Percentiles rank a stretch among this genome's conserved stretches.
Conservation (phyloP, 331 rosid species). For the Pyrus hybrid region DNA sequence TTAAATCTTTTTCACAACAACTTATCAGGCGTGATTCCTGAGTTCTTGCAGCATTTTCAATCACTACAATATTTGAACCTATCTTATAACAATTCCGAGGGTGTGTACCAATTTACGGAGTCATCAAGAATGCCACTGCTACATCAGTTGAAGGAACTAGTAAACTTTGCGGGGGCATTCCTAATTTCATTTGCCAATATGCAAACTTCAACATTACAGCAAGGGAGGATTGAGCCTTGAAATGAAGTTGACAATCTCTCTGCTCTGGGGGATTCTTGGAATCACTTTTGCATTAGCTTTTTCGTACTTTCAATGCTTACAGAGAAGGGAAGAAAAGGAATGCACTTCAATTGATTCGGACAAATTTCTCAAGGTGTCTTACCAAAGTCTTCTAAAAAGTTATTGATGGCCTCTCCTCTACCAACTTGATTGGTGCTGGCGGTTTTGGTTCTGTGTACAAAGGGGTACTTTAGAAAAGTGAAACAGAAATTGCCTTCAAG, state of each 20-base stretch:
- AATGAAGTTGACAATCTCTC: not conserved
- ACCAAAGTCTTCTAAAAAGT: constrained; percentile 5
- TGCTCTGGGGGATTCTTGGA: not conserved
- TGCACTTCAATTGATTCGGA: not conserved
- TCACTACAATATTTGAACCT: not conserved
- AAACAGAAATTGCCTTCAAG: not conserved
- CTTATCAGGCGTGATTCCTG: not conserved
- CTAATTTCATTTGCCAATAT: not conserved
- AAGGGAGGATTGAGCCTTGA: too few species aligned
- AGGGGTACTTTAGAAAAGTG: not conserved
- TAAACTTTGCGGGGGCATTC: constrained; percentile 11
- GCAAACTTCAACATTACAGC: not conserved
- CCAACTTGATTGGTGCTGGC: constrained; percentile 2
- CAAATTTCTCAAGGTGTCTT: not conserved
- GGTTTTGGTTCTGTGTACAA: constrained; percentile 10
- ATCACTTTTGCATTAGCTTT: not conserved
- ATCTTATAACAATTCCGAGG: not conserved
- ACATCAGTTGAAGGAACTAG: constrained; percentile 5
- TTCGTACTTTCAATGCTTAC: not conserved
- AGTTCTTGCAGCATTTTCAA: not conserved
- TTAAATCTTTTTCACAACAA: not conserved
- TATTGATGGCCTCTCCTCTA: not conserved
- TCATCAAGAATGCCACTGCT: not conserved
- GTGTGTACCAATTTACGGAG: constrained; percentile 4
- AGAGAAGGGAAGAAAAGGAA: not conserved